These are phyloP conservation scores for Solanum hybrid DNA, from an alignment of 305 asterid genomes.

Conservation along the genomic window DNA sequence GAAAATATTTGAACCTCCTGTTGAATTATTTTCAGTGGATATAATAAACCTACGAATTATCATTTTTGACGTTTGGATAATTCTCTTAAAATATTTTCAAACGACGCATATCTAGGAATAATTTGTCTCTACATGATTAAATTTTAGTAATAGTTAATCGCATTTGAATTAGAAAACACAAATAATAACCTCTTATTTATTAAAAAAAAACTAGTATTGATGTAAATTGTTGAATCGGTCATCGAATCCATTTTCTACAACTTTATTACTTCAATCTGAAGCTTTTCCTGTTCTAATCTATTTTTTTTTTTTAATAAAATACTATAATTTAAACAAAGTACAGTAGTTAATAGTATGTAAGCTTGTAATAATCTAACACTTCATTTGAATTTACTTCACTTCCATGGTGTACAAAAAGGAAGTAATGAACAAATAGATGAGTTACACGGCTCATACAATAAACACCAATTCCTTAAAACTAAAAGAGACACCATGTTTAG, in stretches of 20 bases:
- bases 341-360: background rate
- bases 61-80: background rate
- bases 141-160: background rate
- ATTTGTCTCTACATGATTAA: background rate
- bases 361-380: background rate
- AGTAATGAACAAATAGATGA: background rate
- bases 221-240: background rate
- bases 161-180: background rate
- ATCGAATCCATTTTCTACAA: background rate
- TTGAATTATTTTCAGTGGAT: background rate
- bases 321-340: too few relatives aligned
- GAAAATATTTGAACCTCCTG: background rate
- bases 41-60: background rate
- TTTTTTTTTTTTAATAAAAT: too few relatives aligned
- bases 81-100: background rate
- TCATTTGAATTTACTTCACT: background rate
- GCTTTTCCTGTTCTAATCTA: background rate
- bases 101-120: background rate
- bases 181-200: background rate
- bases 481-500: background rate
- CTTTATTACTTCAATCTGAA: background rate
- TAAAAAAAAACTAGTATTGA: background rate
- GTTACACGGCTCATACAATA: background rate
- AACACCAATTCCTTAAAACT: background rate
- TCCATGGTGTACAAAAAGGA: background rate